These are phyloP conservation scores for Chalciporus piperatus DNA, from an alignment of 768 basidiomycete species.

Conservation along the genomic window DNA sequence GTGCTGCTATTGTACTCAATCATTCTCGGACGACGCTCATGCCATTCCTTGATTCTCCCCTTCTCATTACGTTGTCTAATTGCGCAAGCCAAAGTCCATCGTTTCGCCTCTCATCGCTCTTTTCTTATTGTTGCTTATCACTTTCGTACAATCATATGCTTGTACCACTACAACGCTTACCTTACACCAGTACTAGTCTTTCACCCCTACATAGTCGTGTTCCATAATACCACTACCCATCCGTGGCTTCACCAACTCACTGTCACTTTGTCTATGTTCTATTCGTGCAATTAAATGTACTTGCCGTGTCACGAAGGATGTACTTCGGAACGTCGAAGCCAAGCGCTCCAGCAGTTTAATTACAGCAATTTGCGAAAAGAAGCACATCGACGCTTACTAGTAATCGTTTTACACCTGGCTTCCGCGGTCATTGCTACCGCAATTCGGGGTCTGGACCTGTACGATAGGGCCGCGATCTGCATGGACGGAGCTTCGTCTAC, in stretches of 20 bases:
- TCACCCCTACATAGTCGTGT: neutral
- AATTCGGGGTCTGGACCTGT: too few species aligned
- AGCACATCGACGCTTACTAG: too few species aligned
- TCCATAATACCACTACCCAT: neutral
- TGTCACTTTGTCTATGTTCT: neutral
- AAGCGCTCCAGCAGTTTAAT: too few species aligned
- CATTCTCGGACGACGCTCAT: slow-evolving; percentile 8
- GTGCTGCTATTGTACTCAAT: slow-evolving; percentile 16
- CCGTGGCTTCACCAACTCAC: neutral
- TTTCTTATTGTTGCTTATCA: neutral
- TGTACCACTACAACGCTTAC: slow-evolving; percentile 8
- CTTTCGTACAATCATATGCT: neutral
- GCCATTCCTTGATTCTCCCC: slow-evolving; percentile 13
- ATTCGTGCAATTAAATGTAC: neutral
- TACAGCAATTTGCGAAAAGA: too few species aligned
- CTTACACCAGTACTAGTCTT: neutral
- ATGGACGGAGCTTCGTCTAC: too few species aligned
- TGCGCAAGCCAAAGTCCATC: slow-evolving; percentile 1
- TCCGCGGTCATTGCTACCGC: too few species aligned
- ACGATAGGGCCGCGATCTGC: too few species aligned
- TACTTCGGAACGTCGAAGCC: too few species aligned
- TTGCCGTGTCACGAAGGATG: too few species aligned
- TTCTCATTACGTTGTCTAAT: neutral
- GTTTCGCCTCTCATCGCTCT: neutral
- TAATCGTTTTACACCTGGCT: too few species aligned